A percentile compares a stretch with the other conserved stretches of the same genome.
Conservation (phyloP, 1,284 basidiomycete genomes). For the Fomitopsis schrenkii region DNA sequence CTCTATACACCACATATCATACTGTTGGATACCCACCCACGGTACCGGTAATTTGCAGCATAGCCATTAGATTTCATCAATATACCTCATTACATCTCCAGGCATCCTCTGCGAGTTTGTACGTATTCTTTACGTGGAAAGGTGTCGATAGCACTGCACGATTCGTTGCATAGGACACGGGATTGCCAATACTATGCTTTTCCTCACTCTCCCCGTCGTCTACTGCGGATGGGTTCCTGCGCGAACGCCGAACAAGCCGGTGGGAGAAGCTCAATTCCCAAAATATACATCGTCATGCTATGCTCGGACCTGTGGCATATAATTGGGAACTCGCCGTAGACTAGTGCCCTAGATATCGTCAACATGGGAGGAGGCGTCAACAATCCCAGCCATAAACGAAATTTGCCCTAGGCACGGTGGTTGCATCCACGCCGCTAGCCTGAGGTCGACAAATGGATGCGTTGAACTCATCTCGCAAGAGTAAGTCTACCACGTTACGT, state of each 20-base stretch:
- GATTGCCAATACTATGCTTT: no score
- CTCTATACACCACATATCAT: slow-evolving; percentile 21
- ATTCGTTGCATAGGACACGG: no score
- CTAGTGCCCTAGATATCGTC: not conserved
- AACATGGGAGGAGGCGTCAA: slow-evolving; percentile 8
- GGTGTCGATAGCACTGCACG: no score
- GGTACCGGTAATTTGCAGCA: slow-evolving; percentile 6
- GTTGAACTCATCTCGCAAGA: slow-evolving; percentile 65
- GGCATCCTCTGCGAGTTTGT: not conserved
- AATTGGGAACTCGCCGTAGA: no score
- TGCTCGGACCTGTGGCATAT: not conserved
- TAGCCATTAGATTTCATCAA: slow-evolving; percentile 9
- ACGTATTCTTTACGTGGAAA: no score
- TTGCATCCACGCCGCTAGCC: not conserved
- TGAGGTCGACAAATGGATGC: slow-evolving; percentile 47
- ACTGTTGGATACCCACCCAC: slow-evolving; percentile 11
- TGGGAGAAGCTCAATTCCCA: no score
- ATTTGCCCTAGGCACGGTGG: slow-evolving; percentile 21
- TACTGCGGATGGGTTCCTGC: no score
- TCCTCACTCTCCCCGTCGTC: no score
- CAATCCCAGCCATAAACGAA: slow-evolving; percentile 73
- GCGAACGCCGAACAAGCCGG: no score
- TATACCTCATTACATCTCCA: not conserved
- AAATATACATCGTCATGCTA: not conserved
- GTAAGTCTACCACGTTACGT: slow-evolving; percentile 78